Percentiles rank a stretch among this genome's conserved stretches.
These are phyloP conservation scores for Yamadazyma dendronema DNA, from an alignment of 1,139 yeast species.

Conservation along the genomic window DNA sequence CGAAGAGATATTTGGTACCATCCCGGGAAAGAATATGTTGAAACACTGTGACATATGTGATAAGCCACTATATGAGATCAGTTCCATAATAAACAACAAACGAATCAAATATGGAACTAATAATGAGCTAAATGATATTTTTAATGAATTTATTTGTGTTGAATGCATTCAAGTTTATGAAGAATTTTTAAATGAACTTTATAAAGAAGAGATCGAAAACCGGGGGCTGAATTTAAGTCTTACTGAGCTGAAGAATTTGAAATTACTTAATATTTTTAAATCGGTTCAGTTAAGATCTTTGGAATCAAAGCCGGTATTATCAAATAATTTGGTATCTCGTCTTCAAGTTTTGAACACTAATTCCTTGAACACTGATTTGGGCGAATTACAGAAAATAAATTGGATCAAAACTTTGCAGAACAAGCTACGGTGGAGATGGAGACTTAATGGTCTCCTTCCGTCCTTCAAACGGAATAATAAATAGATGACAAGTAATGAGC, in stretches of 20 bases:
- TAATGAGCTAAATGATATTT: slow-evolving; percentile 16
- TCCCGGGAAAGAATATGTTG: slow-evolving; percentile 36
- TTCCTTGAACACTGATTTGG: slow-evolving; percentile 2
- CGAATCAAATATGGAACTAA: slow-evolving; percentile 14
- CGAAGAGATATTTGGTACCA: slow-evolving; percentile 41
- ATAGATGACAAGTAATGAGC: not conserved
- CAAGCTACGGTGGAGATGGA: slow-evolving; percentile 34
- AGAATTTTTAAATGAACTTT: slow-evolving; percentile 41
- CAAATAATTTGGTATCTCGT: slow-evolving; percentile 24
- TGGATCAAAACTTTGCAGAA: slow-evolving; percentile 30
- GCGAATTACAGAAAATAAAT: slow-evolving; percentile 17
- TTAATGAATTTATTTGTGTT: slow-evolving; percentile 61
- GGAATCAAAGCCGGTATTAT: slow-evolving; percentile 11
- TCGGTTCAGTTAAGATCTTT: slow-evolving; percentile 20
- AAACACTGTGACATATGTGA: slow-evolving; percentile 67
- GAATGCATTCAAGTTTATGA: slow-evolving; percentile 62
- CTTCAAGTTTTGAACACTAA: slow-evolving; percentile 21
- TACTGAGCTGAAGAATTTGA: slow-evolving; percentile 15
- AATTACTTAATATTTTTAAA: slow-evolving; percentile 24
- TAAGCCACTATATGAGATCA: slow-evolving; percentile 62
- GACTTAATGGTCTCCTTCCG: slow-evolving; percentile 24
- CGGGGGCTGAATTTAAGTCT: not conserved
- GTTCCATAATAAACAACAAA: slow-evolving; percentile 40
- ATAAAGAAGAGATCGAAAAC: slow-evolving; percentile 7
- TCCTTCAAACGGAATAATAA: slow-evolving; percentile 8